Evolutionary conservation across 1,284 basidiomycete species (phyloP), one percentile per base, ranked within the genome.

Genomic region (Testicularia cyperi): DNA sequence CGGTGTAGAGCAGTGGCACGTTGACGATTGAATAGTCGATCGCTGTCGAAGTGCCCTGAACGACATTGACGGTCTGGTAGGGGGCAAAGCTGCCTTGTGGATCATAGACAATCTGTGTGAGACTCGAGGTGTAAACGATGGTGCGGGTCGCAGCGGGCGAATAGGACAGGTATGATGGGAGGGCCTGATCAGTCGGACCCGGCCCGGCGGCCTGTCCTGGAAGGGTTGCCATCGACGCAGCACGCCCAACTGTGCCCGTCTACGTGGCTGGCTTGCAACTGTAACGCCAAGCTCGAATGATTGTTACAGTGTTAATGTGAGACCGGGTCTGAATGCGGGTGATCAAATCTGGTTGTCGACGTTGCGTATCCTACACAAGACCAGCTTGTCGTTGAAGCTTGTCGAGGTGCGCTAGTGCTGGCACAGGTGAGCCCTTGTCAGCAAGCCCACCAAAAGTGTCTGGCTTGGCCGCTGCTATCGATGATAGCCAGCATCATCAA

Each of bases 141-240:
- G 44, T 34, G 19, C 29, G 30, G 19, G 66, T 68, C 6, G 47
- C 51, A 15, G 33, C 41, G 0, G 66, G 34, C 18, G 64, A 65
- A 48, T 71, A 71, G n/a, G 68, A 67, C 21, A 68, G 58, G 27
- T 60, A 71, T 10, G 56, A 54, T 29, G 68, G 66, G 29, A 71
- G 53, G 25, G 49, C 47, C 44, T 68, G 66, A 44, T 44, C 68
- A 9, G 68, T 71, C 15, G 66, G 56, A 15, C 57, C 56, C 22
- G 68, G 68, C 38, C 68, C 65, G 38, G 65, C 57, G 38, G 42
- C 52, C 44, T 68, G 65, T 32, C 49, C 47, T 6, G 65, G 65
- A 1, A 67, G 35, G 2, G 57, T 62, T 14, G 57, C 57, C 57
- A 62, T 62, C n/a, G n/a, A n/a, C n/a, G n/a, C n/a, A n/a, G n/a